Base-by-base conservation (phyloP, 495 filamentous ascomycete species). In the Hypoxylon subgilvum region DNA sequence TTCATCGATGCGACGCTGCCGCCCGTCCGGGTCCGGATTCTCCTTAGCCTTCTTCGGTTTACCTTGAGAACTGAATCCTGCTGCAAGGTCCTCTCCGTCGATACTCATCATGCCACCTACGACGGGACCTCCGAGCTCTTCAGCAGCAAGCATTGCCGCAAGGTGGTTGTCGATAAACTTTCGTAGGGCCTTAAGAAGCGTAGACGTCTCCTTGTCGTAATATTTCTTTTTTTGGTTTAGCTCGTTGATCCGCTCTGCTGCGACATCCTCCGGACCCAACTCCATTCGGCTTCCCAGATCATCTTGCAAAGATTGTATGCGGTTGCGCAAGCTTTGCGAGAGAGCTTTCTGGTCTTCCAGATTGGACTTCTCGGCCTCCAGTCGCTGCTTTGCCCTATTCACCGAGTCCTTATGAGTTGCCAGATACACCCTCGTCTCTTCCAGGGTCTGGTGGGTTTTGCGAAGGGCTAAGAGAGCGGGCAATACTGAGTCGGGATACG, bases 51-150 rank as follows among this genome's bases (percentile, higher is more conserved):
- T 88, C 68, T 86, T 91, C 1, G 82, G 74, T 58, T 85, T 88
- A 4, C 89, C 90, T 57, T 86, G 83, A 6, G 81, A 77, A 35
- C 82, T 90, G 69, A 91, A 93, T 1, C 88, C 89, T 6, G 84
- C 82, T 47, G 84, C 83, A 36, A 91, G 72, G 32, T 79, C 74
- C 8, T 73, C 62, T 12, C 70, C 57, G 18, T 85, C 80, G 27
- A 92, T 76, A 9, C 87, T 84, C 49, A 85, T 70, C 35, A 84
- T 73, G 58, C 91, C 86, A 8, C 92, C 92, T 1, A 92, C 89
- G 5, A 90, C 86, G 0, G 92, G 91, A 0, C 92, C 92, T 4
- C 92, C 92, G 7, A 91, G 78, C 63, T 90, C 88, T 74, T 96
- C 92, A 0, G 89, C 89, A 10, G 91, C 91, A 23, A 96, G 76